phyloP scores from a whole-genome alignment of 2,329 filamentous ascomycete species.

The Penicillium sp. region DNA sequence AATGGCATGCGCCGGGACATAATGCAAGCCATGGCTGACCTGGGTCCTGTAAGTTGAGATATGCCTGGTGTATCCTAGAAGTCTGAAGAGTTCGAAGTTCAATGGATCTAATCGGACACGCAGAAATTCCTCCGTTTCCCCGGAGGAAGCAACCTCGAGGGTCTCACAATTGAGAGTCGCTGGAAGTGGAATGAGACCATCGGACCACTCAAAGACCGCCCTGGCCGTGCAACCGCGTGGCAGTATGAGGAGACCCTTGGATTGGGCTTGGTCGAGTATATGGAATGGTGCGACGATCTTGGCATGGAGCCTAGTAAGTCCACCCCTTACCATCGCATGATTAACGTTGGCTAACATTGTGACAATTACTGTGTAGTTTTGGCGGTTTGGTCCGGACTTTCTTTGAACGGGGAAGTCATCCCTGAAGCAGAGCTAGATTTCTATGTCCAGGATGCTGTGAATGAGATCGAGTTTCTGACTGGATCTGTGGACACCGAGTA shows the following conservation, averaged over 20 bases:
- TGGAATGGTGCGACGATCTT: conserved; percentile 48
- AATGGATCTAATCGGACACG: background rate
- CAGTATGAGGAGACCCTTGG: conserved; percentile 46
- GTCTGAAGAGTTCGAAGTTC: no score
- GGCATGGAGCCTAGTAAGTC: conserved; percentile 37
- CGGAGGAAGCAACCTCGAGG: conserved; percentile 52
- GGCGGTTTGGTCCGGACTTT: conserved; percentile 46
- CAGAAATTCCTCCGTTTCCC: conserved; percentile 50
- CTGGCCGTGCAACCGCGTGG: conserved; percentile 43
- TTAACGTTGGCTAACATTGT: background rate
- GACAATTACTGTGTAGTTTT: conserved; percentile 36
- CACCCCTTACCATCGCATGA: background rate
- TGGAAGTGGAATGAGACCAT: conserved; percentile 54
- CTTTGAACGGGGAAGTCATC: conserved; percentile 39
- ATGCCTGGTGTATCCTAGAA: no score
- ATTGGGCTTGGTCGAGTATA: conserved; percentile 48
- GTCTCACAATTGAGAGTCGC: conserved; percentile 32
- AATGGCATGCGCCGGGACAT: conserved; percentile 52
- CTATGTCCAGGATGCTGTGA: conserved; percentile 35
- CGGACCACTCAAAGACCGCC: conserved; percentile 48
- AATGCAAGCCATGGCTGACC: conserved; percentile 40
- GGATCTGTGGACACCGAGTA: conserved; percentile 29
- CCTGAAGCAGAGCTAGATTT: conserved; percentile 36
- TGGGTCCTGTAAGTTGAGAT: conserved; percentile 21
- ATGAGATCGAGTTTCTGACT: conserved; percentile 34